Percentiles rank a stretch among this genome's conserved stretches.
phyloP scores from a whole-genome alignment of 768 basidiomycete species.

The Rickenella mellea region DNA sequence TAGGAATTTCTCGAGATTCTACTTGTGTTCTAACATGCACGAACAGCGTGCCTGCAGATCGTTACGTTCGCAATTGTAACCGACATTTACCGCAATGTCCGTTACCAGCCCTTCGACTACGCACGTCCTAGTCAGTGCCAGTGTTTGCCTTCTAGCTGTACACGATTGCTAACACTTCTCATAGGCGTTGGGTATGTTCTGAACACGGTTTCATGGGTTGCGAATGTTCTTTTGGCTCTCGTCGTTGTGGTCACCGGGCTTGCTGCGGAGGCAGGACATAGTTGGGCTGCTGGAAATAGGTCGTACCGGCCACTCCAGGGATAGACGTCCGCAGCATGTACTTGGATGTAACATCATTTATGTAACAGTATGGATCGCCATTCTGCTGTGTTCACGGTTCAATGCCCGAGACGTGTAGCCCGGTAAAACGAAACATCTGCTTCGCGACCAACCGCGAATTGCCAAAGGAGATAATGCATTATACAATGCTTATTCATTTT shows the following conservation, averaged over 20 bases:
- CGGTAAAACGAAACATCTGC: no score
- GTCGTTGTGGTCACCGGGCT: conserved; percentile 56
- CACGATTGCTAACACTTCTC: neutral
- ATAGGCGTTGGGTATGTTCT: conserved; percentile 53
- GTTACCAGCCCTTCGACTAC: conserved; percentile 41
- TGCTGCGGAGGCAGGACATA: conserved; percentile 48
- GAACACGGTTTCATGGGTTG: conserved; percentile 53
- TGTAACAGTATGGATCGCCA: no score
- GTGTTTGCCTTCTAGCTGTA: neutral
- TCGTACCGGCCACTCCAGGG: conserved; percentile 43
- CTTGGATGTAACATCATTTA: no score
- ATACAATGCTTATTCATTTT: no score
- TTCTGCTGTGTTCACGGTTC: no score
- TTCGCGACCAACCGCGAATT: no score
- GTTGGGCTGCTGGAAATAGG: conserved; percentile 73
- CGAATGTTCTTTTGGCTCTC: conserved; percentile 38
- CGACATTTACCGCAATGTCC: conserved; percentile 39
- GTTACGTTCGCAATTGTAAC: conserved; percentile 56
- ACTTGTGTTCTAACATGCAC: neutral
- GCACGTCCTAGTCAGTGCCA: conserved; percentile 47
- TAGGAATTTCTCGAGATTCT: neutral
- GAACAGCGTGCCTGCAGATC: conserved; percentile 45
- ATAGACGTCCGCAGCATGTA: no score
- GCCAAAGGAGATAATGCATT: no score
- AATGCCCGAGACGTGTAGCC: no score